Percentiles rank a stretch among this genome's conserved stretches.
These are phyloP conservation scores for Xanthoceras sorbifolium DNA, from an alignment of 345 rosid genomes.

Conservation along the genomic window DNA sequence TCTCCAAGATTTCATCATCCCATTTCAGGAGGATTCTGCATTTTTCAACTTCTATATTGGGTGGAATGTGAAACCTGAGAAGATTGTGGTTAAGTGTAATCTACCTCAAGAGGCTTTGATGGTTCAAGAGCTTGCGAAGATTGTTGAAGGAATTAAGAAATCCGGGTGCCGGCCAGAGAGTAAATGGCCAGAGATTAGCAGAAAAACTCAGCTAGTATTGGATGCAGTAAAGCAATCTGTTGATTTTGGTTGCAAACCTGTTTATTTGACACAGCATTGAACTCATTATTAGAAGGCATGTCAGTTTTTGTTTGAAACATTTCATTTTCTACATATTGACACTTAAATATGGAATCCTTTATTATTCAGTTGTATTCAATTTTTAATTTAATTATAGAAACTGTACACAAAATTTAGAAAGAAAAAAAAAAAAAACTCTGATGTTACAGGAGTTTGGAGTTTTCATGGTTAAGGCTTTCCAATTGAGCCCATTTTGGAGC, in stretches of 20 bases:
- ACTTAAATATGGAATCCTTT: not conserved
- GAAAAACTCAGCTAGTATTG: slow-evolving; percentile 64
- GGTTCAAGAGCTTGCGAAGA: slow-evolving; percentile 48
- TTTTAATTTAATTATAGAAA: too few species aligned
- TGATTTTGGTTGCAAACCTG: slow-evolving; percentile 52
- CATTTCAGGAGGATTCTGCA: slow-evolving; percentile 54
- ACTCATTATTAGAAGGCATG: not conserved
- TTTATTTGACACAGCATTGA: slow-evolving; percentile 31
- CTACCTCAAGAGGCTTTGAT: slow-evolving; percentile 68
- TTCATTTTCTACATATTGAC: not conserved
- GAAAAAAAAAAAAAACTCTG: not conserved
- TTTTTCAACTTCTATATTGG: slow-evolving; percentile 56
- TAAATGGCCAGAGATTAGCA: slow-evolving; percentile 59
- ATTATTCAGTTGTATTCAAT: not conserved
- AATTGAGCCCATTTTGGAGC: not conserved
- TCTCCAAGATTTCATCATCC: slow-evolving; percentile 57
- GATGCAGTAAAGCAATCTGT: slow-evolving; percentile 65
- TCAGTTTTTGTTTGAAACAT: too few species aligned
- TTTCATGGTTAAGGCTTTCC: not conserved
- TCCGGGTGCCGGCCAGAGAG: slow-evolving; percentile 34
- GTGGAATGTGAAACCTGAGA: slow-evolving; percentile 62
- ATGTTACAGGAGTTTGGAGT: not conserved
- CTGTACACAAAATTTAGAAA: not conserved
- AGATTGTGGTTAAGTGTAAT: slow-evolving; percentile 32
- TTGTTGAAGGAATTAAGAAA: slow-evolving; percentile 38